Percentiles rank a stretch among this genome's conserved stretches.
Conservation (phyloP, 345 rosid species). For the Zanthoxylum bungeanum region DNA sequence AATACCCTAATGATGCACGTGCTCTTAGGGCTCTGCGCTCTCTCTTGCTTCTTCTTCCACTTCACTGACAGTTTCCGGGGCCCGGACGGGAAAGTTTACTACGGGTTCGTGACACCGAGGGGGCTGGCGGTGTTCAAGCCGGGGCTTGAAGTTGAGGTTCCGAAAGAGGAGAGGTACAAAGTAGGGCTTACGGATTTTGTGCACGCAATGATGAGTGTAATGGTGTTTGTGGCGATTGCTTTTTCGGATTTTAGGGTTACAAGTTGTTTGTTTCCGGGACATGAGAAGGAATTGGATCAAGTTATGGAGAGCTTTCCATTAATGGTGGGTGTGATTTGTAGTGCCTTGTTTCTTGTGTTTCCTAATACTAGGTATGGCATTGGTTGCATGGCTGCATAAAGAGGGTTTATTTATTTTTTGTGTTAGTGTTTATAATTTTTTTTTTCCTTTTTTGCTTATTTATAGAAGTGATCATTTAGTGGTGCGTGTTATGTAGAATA, state of each 20-base stretch:
- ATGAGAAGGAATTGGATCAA: constrained; percentile 69
- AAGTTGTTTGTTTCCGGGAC: constrained; percentile 54
- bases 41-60: constrained; percentile 76
- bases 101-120: constrained; percentile 61
- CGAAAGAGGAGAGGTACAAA: constrained; percentile 57
- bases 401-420: background rate
- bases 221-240: constrained; percentile 73
- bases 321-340: constrained; percentile 71
- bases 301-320: constrained; percentile 84
- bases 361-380: constrained; percentile 62
- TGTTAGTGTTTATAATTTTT: too few relatives aligned
- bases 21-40: constrained; percentile 49
- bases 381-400: constrained; percentile 60
- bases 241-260: constrained; percentile 68
- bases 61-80: constrained; percentile 70
- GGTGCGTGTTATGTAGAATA: background rate
- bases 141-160: constrained; percentile 39
- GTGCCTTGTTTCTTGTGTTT: constrained; percentile 67
- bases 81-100: constrained; percentile 61
- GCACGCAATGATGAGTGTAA: constrained; percentile 67
- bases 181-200: constrained; percentile 57
- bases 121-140: constrained; percentile 73
- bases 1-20: constrained; percentile 52
- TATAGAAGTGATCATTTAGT: background rate
- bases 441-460: too few relatives aligned